Evolutionary conservation across 1,284 basidiomycete genomes (phyloP), one percentile per base, ranked within the genome.

Genomic region (Apiotrichum veenhuisii): DNA sequence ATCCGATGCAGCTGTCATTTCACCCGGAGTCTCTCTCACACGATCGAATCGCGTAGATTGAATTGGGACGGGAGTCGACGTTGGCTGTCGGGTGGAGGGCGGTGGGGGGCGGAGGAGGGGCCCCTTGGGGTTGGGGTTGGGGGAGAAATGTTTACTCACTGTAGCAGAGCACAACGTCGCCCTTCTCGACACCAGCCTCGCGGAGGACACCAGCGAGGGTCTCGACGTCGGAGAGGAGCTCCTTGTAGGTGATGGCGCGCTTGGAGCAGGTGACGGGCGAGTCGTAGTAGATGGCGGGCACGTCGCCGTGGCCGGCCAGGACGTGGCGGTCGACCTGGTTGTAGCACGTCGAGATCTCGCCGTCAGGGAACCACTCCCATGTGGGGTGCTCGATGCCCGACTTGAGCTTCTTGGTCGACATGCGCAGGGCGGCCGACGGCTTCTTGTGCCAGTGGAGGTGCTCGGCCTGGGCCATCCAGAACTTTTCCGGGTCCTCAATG

Each of bases 141-240:
- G 22, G 30, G 3, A 22, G 8, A 17, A n/a, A n/a, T n/a, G n/a
- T n/a, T 20, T 8, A 60, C 58, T 53, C 51, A 60, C 58, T 60
- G 57, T 62, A 62, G 22, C 58, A 46, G 26, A 62, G 52, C 34
- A 94, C 89, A 34, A 89, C 91, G 75, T 97, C 93, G 56, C 94
- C 94, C 80, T 93, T 94, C 80, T 88, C 90, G 76, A 97, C 82
- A 58, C 93, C 92, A 66, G 89, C 83, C 5, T 80, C 81, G 73
- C 87, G 91, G 77, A 97, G 88, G 17, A 93, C 89, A 66, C 94
- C 94, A 50, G 94, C 93, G 58, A 94, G 77, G 54, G 82, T 80
- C 78, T 84, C 92, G 47, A 94, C 91, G 71, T 95, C 88, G 59
- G 84, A 85, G 45, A 95, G 84, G 56, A 97, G 87, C 76, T 95